Conservation (phyloP, 208 protist genomes). For the Acanthamoeba triangularis region DNA sequence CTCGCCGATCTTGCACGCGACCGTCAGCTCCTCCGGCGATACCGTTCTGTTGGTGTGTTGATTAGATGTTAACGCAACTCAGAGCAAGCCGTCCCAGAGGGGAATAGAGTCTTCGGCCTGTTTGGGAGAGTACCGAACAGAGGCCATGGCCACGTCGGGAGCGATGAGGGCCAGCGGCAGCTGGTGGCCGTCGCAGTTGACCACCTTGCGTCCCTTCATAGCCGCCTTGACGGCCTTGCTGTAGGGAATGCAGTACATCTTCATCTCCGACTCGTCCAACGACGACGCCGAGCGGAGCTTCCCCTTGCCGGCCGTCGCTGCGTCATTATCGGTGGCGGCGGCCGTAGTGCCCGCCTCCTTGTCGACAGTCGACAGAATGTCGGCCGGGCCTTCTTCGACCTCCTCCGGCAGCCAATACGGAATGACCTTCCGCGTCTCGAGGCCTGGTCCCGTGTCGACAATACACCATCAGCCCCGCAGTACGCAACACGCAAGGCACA, state of each 20-base stretch:
- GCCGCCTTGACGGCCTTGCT: conserved; percentile 36
- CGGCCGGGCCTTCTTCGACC: not conserved
- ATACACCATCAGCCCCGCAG: not conserved
- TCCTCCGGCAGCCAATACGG: not conserved
- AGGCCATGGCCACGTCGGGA: conserved; percentile 35
- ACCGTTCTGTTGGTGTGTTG: not conserved
- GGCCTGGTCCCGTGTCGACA: not conserved
- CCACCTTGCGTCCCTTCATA: not conserved
- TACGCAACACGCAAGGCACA: not conserved
- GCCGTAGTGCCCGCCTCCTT: not conserved
- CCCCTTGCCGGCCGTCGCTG: not conserved
- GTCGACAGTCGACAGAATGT: not conserved
- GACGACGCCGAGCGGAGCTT: not conserved
- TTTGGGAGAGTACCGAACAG: not conserved
- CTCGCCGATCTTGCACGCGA: conserved; percentile 45
- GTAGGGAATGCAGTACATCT: conserved; percentile 25
- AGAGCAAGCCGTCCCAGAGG: not conserved
- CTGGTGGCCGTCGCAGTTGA: conserved; percentile 17
- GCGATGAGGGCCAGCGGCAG: not conserved
- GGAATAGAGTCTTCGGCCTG: not conserved
- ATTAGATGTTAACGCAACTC: not conserved
- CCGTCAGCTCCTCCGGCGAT: conserved; percentile 30
- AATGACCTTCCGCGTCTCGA: conserved; percentile 3
- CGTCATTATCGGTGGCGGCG: not conserved
- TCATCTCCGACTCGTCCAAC: not conserved